Conservation (phyloP, 2,329 filamentous ascomycete species). For the Raffaelea arxii region DNA sequence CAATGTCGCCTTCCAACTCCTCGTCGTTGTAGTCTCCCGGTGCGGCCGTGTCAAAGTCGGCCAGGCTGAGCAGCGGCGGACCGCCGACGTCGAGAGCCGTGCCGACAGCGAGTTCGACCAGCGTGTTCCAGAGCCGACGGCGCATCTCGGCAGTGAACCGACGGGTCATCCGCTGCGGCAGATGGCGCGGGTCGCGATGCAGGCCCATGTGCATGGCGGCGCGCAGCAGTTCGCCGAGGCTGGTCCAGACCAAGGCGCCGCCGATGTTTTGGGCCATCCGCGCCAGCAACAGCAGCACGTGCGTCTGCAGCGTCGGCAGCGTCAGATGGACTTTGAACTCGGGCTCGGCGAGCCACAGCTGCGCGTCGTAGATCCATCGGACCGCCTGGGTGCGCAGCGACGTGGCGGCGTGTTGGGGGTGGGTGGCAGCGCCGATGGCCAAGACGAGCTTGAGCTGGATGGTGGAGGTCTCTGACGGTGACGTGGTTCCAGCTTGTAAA, state of each 20-base stretch:
- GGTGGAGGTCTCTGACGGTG: slow-evolving; percentile 31
- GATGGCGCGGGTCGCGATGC: slow-evolving; percentile 33
- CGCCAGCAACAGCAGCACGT: slow-evolving; percentile 40
- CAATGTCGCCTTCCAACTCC: slow-evolving; percentile 22
- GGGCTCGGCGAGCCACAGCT: slow-evolving; percentile 35
- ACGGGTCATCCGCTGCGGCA: slow-evolving; percentile 23
- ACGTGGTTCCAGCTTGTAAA: no score
- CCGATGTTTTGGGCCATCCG: slow-evolving; percentile 32
- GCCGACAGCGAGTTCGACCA: slow-evolving; percentile 35
- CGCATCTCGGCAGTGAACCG: slow-evolving; percentile 34
- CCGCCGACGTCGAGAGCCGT: slow-evolving; percentile 35
- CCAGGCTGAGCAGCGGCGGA: slow-evolving; percentile 29
- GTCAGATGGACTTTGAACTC: slow-evolving; percentile 39
- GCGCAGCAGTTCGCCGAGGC: slow-evolving; percentile 31
- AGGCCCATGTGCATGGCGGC: slow-evolving; percentile 39
- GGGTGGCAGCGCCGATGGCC: slow-evolving; percentile 37
- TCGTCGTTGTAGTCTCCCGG: slow-evolving; percentile 42
- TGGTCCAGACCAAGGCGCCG: slow-evolving; percentile 35
- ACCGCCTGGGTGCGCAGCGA: slow-evolving; percentile 31
- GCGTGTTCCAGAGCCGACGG: slow-evolving; percentile 41
- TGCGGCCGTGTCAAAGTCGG: slow-evolving; percentile 37
- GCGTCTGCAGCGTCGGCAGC: slow-evolving; percentile 38
- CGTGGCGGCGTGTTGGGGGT: slow-evolving; percentile 34
- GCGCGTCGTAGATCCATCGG: slow-evolving; percentile 43
- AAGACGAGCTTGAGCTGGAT: slow-evolving; percentile 42